Conservation (phyloP, 2,329 filamentous ascomycete species). For the Sphaerulina musiva region DNA sequence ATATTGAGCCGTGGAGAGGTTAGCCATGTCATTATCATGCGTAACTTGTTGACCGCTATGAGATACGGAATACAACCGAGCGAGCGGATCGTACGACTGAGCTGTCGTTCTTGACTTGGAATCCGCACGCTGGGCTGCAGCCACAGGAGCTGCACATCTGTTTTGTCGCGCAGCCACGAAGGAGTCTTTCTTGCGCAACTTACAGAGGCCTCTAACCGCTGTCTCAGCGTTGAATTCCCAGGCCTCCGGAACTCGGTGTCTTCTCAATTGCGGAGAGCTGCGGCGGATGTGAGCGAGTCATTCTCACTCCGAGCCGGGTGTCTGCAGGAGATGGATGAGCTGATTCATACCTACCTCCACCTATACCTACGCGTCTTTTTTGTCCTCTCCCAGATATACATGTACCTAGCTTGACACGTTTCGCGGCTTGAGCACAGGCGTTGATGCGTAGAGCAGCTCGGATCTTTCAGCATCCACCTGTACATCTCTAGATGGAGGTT, state of each 20-base stretch:
- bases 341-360: not conserved
- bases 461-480: not conserved
- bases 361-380: not conserved
- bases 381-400: not conserved
- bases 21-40: not conserved
- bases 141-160: not conserved
- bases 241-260: not conserved
- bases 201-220: not conserved
- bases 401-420: not conserved
- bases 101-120: not conserved
- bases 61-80: not conserved
- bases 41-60: not conserved
- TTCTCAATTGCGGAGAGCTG: not conserved
- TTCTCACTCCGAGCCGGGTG: not conserved
- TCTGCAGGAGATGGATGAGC: not conserved
- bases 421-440: not conserved
- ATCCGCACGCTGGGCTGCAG: slow-evolving; percentile 3
- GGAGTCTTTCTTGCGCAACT: not conserved
- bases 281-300: not conserved
- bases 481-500: not conserved
- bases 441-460: not conserved
- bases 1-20: not conserved
- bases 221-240: slow-evolving; percentile 1
- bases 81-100: slow-evolving; percentile 1
- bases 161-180: not conserved